Conservation (phyloP, 225 moss, liverwort and hornwort genomes). For the Sphagnum contortum region DNA sequence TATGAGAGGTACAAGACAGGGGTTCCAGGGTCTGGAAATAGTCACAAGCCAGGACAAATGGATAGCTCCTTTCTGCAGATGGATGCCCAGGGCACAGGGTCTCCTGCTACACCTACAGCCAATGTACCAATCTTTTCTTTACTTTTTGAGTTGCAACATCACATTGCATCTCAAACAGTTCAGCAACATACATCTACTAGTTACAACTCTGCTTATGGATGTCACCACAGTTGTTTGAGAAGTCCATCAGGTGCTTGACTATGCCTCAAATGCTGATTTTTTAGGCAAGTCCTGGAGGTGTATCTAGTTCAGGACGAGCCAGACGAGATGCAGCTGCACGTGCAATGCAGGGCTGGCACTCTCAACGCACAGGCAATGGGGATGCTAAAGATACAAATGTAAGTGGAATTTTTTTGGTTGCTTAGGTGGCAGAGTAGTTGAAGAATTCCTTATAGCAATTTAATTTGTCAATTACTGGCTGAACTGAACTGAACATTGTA, state of each 20-base stretch:
- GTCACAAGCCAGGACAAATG: slow-evolving; percentile 27
- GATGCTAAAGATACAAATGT: slow-evolving; percentile 39
- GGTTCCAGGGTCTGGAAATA: slow-evolving; percentile 33
- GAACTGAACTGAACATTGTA: no score
- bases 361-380: slow-evolving; percentile 82
- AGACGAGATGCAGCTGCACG: slow-evolving; percentile 95
- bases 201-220: no score
- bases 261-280: slow-evolving; percentile 1
- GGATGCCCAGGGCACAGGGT: slow-evolving; percentile 48
- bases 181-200: no score
- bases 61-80: slow-evolving; percentile 23
- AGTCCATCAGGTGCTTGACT: no score
- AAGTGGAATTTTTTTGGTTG: no score
- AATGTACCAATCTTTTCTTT: no score
- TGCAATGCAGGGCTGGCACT: slow-evolving; percentile 99
- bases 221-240: no score
- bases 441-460: no score
- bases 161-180: no score
- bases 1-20: slow-evolving; percentile 82
- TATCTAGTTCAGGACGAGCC: slow-evolving; percentile 80
- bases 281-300: slow-evolving; percentile 56
- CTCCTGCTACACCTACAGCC: slow-evolving; percentile 58
- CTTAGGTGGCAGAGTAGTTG: no score
- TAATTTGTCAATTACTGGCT: no score
- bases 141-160: no score